Conservation (phyloP, 2,329 filamentous ascomycete genomes). For the Juglanconis oblonga region DNA sequence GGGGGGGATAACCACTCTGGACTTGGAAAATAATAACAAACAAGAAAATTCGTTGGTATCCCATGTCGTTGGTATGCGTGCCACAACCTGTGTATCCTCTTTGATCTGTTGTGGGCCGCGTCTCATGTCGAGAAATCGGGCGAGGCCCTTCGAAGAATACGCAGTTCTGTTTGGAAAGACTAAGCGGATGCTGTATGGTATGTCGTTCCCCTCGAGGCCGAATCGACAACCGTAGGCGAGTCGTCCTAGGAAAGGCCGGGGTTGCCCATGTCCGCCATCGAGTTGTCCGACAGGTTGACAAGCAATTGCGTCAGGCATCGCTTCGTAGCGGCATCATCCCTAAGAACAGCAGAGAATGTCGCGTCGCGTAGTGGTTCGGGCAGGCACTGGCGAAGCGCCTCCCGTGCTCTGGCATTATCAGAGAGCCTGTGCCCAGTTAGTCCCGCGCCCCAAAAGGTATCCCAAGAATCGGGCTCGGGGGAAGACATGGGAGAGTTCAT, state of each 20-base stretch:
- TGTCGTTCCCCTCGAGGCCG: background rate
- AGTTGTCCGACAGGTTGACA: constrained; percentile 92
- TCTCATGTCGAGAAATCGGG: background rate
- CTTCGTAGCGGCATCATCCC: constrained; percentile 96
- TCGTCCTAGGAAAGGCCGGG: constrained; percentile 19
- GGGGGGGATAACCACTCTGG: background rate
- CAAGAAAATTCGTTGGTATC: background rate
- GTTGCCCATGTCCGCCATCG: constrained; percentile 42
- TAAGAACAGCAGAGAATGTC: constrained; percentile 92
- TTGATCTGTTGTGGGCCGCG: background rate
- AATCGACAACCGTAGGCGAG: background rate
- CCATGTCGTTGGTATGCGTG: constrained; percentile 3
- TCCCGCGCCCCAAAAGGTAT: background rate
- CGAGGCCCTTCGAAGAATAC: background rate
- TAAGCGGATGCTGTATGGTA: background rate
- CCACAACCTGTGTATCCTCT: background rate
- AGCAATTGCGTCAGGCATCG: constrained; percentile 94
- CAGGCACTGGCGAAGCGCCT: constrained; percentile 91
- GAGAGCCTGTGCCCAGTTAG: constrained; percentile 62
- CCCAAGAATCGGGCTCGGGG: background rate
- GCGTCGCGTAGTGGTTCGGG: constrained; percentile 98
- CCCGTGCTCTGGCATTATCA: constrained; percentile 92
- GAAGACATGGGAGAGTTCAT: constrained; percentile 30
- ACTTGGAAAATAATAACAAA: background rate
- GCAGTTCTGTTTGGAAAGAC: background rate